Percentiles rank a stretch among this genome's conserved stretches.
phyloP scores from a whole-genome alignment of 371 early-diverging fungal species.

The Coemansia sp. region DNA sequence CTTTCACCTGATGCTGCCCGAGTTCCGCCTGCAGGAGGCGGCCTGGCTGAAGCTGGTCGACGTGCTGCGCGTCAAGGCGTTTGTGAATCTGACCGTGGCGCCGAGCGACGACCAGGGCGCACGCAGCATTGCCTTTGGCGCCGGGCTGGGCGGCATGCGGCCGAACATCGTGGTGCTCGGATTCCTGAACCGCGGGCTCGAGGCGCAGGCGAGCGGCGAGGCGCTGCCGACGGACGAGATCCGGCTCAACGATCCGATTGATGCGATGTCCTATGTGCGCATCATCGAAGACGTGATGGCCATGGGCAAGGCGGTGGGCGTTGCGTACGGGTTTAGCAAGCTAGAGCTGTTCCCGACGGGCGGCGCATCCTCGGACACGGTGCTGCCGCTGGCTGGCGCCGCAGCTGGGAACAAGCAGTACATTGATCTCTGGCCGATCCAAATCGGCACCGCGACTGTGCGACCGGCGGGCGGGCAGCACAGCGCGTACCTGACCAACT shows the following conservation, averaged over 20 bases:
- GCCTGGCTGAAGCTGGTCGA: conserved; percentile 62
- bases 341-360: conserved; percentile 13
- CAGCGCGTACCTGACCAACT: conserved; percentile 54
- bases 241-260: conserved; percentile 56
- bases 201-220: too few relatives aligned
- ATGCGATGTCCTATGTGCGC: conserved; percentile 57
- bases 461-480: conserved; percentile 3
- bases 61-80: conserved; percentile 59
- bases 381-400: background rate
- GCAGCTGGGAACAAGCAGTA: conserved; percentile 24
- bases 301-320: conserved; percentile 65
- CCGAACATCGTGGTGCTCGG: conserved; percentile 67
- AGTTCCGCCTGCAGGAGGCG: conserved; percentile 51
- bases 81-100: conserved; percentile 58
- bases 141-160: conserved; percentile 67
- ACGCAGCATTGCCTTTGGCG: conserved; percentile 56
- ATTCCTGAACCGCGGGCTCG: conserved; percentile 23
- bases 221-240: conserved; percentile 57
- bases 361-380: background rate
- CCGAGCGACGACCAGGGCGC: conserved; percentile 54
- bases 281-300: conserved; percentile 64
- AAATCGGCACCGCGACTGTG: conserved; percentile 40
- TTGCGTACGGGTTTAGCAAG: conserved; percentile 58
- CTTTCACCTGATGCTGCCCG: conserved; percentile 52
- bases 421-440: conserved; percentile 69